A percentile compares a stretch with the other conserved stretches of the same genome.
These are phyloP conservation scores for Mucuna pruriens DNA, from an alignment of 306 rosid species.

Conservation along the genomic window DNA sequence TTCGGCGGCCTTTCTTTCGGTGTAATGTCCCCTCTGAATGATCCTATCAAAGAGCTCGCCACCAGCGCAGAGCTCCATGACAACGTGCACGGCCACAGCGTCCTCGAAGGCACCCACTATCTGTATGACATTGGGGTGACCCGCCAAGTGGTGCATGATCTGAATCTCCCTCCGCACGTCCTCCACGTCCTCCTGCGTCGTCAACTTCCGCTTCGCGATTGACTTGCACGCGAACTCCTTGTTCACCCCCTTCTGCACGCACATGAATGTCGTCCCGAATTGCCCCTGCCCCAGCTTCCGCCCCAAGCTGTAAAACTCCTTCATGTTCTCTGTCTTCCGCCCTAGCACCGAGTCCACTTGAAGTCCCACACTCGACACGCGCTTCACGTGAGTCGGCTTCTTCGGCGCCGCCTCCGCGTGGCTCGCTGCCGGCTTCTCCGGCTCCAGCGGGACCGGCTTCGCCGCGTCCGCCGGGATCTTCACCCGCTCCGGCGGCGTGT, in stretches of 20 bases:
- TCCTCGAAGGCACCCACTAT: constrained; percentile 83
- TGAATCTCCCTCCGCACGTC: constrained; percentile 94
- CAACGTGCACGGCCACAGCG: constrained; percentile 83
- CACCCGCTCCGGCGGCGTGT: constrained; percentile 67
- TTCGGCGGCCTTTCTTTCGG: constrained; percentile 83
- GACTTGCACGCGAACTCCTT: constrained; percentile 85
- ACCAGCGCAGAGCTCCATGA: constrained; percentile 93
- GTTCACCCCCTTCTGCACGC: constrained; percentile 63
- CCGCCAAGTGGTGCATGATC: constrained; percentile 95
- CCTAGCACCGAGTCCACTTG: constrained; percentile 81
- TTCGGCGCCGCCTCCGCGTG: constrained; percentile 34
- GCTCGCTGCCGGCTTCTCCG: constrained; percentile 18
- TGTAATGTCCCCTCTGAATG: constrained; percentile 87
- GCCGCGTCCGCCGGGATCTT: constrained; percentile 40
- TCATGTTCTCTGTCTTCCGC: constrained; percentile 70
- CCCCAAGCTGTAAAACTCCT: constrained; percentile 75
- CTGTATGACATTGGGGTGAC: constrained; percentile 87
- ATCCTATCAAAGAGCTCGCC: constrained; percentile 94
- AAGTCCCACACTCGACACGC: constrained; percentile 70
- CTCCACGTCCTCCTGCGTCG: constrained; percentile 85
- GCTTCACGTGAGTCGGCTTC: constrained; percentile 67
- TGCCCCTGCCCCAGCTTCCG: constrained; percentile 94
- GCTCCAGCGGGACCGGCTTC: background rate
- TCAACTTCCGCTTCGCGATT: constrained; percentile 81
- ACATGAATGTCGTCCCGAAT: constrained; percentile 82